phyloP scores from a whole-genome alignment of 352 stramenopile genomes.

The Thalassiosira hispida region DNA sequence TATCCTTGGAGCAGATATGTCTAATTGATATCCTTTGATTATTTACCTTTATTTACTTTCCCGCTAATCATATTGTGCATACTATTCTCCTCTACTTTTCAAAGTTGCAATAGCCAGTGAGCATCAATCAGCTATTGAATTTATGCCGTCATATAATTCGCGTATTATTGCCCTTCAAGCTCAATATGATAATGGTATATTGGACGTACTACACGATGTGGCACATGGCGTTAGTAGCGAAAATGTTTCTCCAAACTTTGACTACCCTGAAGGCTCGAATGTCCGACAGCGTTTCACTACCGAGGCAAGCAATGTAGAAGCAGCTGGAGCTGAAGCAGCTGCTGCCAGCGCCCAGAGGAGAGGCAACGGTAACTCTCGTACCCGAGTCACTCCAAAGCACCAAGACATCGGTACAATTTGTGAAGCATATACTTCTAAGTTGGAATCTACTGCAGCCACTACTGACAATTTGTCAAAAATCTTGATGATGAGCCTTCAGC shows the following conservation, averaged over 20 bases:
- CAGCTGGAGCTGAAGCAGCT: neutral
- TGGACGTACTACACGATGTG: neutral
- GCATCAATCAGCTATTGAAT: no score
- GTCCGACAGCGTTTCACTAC: neutral
- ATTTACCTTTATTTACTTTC: no score
- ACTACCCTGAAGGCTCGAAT: slow-evolving; percentile 1
- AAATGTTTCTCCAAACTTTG: slow-evolving; percentile 3
- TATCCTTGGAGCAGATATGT: no score
- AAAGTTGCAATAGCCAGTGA: no score
- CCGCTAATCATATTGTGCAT: no score
- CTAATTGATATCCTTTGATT: no score
- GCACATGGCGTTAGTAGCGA: no score
- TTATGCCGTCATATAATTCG: no score
- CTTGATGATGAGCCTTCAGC: neutral
- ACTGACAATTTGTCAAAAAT: neutral
- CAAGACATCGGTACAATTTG: neutral
- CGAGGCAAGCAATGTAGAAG: neutral
- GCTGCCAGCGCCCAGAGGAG: neutral
- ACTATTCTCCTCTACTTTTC: no score
- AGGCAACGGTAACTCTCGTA: neutral
- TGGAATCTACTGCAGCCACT: neutral
- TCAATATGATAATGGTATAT: neutral
- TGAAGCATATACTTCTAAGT: neutral
- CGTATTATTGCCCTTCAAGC: neutral
- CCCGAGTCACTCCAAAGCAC: neutral